These are phyloP conservation scores for Cystobasidiaceae sp. DNA, from an alignment of 1,284 basidiomycete genomes.

Conservation along the genomic window DNA sequence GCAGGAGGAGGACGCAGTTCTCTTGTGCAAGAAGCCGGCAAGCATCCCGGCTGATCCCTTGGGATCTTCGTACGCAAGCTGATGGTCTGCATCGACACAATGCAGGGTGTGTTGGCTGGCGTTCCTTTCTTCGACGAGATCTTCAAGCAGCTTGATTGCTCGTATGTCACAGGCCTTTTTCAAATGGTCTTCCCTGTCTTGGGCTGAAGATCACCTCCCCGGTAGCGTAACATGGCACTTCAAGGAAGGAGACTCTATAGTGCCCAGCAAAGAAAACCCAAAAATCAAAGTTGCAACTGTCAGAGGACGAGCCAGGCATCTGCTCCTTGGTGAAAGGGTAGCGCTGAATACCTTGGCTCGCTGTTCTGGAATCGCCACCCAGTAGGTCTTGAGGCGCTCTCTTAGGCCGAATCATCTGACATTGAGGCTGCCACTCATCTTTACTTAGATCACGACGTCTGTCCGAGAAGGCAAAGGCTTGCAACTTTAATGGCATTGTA, in stretches of 20 bases:
- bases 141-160: conserved; percentile 81
- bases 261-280: conserved; percentile 57
- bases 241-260: conserved; percentile 72
- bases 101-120: conserved; percentile 86
- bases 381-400: no score
- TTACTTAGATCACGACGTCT: conserved; percentile 67
- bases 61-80: no score
- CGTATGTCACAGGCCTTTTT: no score
- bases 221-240: conserved; percentile 86
- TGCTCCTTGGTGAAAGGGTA: conserved; percentile 91
- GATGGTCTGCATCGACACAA: no score
- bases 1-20: conserved; percentile 72
- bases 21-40: conserved; percentile 70
- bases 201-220: no score
- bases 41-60: no score
- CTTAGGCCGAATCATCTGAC: no score
- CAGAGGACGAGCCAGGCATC: conserved; percentile 74
- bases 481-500: conserved; percentile 81
- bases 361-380: conserved; percentile 94
- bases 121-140: conserved; percentile 94
- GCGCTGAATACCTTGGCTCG: conserved; percentile 90
- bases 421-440: no score
- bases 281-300: conserved; percentile 79
- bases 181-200: no score
- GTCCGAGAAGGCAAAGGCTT: conserved; percentile 67